Evolutionary conservation across 176 grass and related monocot genomes (phyloP).

Genomic region (Aechmea fasciata): DNA sequence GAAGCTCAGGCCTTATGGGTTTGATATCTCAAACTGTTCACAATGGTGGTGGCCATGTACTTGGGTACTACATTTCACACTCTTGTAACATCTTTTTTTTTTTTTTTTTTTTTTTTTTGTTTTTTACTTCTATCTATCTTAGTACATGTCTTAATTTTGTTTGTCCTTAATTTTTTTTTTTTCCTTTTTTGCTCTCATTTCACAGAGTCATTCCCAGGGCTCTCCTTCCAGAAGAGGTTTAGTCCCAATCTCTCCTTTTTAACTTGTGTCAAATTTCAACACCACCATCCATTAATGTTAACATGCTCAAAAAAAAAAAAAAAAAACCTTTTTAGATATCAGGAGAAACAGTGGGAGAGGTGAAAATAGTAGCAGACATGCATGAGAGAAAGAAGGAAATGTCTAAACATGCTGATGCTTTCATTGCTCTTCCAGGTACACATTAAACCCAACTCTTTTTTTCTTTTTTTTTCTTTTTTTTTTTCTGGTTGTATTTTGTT

Average conservation of each 20-base stretch:
- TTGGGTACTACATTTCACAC: conserved; percentile 45
- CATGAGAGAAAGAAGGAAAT: conserved; percentile 79
- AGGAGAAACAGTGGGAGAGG: conserved; percentile 52
- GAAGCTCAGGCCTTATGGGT: conserved; percentile 89
- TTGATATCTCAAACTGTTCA: conserved; percentile 70
- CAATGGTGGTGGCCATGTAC: conserved; percentile 78
- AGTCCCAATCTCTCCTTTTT: not conserved
- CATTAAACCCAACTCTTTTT: not conserved
- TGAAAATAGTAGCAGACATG: conserved; percentile 66
- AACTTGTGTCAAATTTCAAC: not conserved
- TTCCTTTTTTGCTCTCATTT: not conserved
- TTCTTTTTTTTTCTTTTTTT: not conserved
- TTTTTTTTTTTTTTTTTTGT: not conserved
- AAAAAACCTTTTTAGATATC: conserved; percentile 38
- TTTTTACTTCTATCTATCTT: not conserved
- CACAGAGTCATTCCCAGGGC: conserved; percentile 76
- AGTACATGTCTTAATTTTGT: not conserved
- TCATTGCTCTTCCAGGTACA: conserved; percentile 61
- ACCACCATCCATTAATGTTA: not conserved
- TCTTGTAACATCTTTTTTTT: not conserved
- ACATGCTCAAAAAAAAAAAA: too few species aligned
- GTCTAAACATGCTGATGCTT: conserved; percentile 62
- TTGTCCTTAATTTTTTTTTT: not conserved
- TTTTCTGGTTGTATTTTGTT: not conserved
- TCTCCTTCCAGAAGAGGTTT: conserved; percentile 68